Conservation (phyloP, 139 green algal genomes). For the Volvox reticuliferus region DNA sequence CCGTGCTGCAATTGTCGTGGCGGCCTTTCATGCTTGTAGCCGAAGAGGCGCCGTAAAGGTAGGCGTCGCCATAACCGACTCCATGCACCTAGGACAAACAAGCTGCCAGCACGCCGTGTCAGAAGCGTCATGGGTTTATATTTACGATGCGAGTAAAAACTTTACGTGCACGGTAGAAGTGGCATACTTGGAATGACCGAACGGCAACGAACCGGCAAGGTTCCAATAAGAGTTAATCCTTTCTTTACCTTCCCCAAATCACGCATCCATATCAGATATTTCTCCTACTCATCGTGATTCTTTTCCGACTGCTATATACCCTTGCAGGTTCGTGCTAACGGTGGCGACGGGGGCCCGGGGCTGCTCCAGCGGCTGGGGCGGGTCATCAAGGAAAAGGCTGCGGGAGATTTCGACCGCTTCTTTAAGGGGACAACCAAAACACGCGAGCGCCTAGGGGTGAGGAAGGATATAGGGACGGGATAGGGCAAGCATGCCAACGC, state of each 20-base stretch:
- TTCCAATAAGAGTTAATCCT: too few relatives aligned
- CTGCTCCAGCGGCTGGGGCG: slow-evolving; percentile 81
- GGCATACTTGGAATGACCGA: too few relatives aligned
- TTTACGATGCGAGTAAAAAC: too few relatives aligned
- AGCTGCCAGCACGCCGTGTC: too few relatives aligned
- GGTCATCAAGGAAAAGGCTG: slow-evolving; percentile 94
- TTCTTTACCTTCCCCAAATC: too few relatives aligned
- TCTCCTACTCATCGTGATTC: too few relatives aligned
- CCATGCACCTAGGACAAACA: too few relatives aligned
- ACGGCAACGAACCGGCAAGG: too few relatives aligned
- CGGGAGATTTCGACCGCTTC: slow-evolving; percentile 87
- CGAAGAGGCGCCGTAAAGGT: slow-evolving; percentile 13
- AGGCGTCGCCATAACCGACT: background rate
- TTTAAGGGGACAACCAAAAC: slow-evolving; percentile 94
- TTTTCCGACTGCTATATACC: too few relatives aligned
- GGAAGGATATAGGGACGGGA: background rate
- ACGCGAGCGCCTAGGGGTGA: slow-evolving; percentile 88
- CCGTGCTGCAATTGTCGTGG: background rate
- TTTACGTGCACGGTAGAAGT: too few relatives aligned
- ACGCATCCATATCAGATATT: too few relatives aligned
- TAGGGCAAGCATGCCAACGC: background rate
- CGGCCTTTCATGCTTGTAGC: background rate
- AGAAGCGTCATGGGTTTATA: too few relatives aligned
- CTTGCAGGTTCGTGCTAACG: background rate
- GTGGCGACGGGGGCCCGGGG: slow-evolving; percentile 2